A percentile compares a stretch with the other conserved stretches of the same genome.
Evolutionary conservation across 192 early-diverging fungal species (phyloP).

Genomic region (Neocallimastix lanati): DNA sequence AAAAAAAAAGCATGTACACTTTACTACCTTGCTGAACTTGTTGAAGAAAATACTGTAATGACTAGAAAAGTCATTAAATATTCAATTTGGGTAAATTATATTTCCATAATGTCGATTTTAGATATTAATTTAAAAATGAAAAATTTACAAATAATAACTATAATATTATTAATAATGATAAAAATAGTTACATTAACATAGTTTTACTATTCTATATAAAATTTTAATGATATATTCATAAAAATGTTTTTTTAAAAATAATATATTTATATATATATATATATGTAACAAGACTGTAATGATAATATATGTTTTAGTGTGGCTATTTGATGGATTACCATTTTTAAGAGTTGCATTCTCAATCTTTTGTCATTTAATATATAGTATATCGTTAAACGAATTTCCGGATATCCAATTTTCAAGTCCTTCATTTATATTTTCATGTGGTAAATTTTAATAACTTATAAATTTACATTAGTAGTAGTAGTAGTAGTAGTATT

Average conservation of each 20-base stretch:
- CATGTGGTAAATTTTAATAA: slow-evolving; percentile 70
- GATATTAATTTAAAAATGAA: too few relatives aligned
- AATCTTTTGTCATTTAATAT: slow-evolving; percentile 54
- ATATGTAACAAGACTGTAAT: slow-evolving; percentile 36
- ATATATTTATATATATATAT: too few relatives aligned
- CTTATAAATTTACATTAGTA: too few relatives aligned
- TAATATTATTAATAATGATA: too few relatives aligned
- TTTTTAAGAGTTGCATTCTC: slow-evolving; percentile 50
- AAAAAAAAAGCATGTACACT: slow-evolving; percentile 74
- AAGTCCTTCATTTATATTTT: slow-evolving; percentile 56
- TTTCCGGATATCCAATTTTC: slow-evolving; percentile 72
- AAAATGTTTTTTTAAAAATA: too few relatives aligned
- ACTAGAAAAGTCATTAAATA: slow-evolving; percentile 57
- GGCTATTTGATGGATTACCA: slow-evolving; percentile 62
- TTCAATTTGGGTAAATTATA: slow-evolving; percentile 27
- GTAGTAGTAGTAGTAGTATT: too few relatives aligned
- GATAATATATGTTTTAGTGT: slow-evolving; percentile 47
- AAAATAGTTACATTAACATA: too few relatives aligned
- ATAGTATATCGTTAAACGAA: slow-evolving; percentile 53
- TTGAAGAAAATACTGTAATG: slow-evolving; percentile 56
- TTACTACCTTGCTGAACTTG: slow-evolving; percentile 59
- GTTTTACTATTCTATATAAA: too few relatives aligned
- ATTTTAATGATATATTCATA: too few relatives aligned
- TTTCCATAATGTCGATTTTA: too few relatives aligned
- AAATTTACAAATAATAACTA: too few relatives aligned